These are phyloP conservation scores for Lichina pygmaea DNA, from an alignment of 495 filamentous ascomycete species.

Conservation along the genomic window DNA sequence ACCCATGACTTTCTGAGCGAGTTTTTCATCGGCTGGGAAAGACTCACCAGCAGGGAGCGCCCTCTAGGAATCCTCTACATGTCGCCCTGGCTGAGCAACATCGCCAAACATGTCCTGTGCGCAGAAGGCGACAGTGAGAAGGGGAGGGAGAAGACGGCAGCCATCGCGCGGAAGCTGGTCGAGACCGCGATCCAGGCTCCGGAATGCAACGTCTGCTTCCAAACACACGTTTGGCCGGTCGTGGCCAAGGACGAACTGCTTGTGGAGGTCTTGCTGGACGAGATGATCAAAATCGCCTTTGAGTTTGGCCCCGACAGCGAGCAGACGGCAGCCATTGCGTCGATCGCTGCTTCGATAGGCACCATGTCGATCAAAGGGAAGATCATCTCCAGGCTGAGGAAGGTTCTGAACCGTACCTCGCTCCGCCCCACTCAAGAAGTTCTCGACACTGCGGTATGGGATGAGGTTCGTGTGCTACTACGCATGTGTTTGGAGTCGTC, in stretches of 20 bases:
- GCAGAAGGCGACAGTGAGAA: slow-evolving; percentile 30
- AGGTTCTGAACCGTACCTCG: slow-evolving; percentile 34
- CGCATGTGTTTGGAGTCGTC: slow-evolving; percentile 34
- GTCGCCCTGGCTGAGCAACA: slow-evolving; percentile 33
- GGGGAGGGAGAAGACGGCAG: slow-evolving; percentile 29
- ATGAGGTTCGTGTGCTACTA: slow-evolving; percentile 32
- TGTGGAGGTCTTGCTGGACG: slow-evolving; percentile 34
- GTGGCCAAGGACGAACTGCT: slow-evolving; percentile 33
- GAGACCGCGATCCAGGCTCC: slow-evolving; percentile 29
- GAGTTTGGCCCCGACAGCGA: slow-evolving; percentile 26
- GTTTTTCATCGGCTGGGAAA: slow-evolving; percentile 43
- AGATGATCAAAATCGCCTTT: slow-evolving; percentile 30
- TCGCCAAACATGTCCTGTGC: slow-evolving; percentile 26
- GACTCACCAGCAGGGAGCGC: slow-evolving; percentile 31
- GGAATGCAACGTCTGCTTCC: slow-evolving; percentile 24
- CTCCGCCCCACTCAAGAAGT: slow-evolving; percentile 30
- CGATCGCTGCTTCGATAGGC: slow-evolving; percentile 28
- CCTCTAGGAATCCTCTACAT: slow-evolving; percentile 36
- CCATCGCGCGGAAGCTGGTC: slow-evolving; percentile 33
- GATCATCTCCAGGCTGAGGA: slow-evolving; percentile 30
- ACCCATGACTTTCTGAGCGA: slow-evolving; percentile 38
- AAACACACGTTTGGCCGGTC: slow-evolving; percentile 31
- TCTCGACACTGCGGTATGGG: slow-evolving; percentile 34
- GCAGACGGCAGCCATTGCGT: slow-evolving; percentile 29
- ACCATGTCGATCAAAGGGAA: slow-evolving; percentile 33